Conservation (phyloP, 805 yeast species). For the Wickerhamiella dianesei region DNA sequence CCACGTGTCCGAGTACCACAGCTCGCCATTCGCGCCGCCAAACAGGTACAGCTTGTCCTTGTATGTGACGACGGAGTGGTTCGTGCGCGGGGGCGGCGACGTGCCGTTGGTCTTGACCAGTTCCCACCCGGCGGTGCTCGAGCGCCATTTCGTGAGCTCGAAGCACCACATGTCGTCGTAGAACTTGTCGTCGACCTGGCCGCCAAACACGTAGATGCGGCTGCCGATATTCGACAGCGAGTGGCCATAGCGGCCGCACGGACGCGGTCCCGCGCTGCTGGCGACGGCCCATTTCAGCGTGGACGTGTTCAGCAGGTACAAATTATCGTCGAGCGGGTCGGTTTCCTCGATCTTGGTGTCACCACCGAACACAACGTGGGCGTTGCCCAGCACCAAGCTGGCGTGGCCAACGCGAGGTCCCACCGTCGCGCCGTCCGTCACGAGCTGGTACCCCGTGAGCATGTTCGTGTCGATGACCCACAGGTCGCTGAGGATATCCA, state of each 20-base stretch:
- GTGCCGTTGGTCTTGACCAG: conserved; percentile 41
- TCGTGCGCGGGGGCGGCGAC: conserved; percentile 51
- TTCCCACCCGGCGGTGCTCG: conserved; percentile 77
- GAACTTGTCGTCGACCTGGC: conserved; percentile 72
- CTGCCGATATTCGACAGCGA: conserved; percentile 60
- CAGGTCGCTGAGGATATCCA: conserved; percentile 86
- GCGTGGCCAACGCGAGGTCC: conserved; percentile 97
- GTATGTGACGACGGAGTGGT: conserved; percentile 77
- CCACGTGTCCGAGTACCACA: conserved; percentile 65
- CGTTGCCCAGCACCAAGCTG: conserved; percentile 81
- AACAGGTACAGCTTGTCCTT: conserved; percentile 69
- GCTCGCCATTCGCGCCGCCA: conserved; percentile 79
- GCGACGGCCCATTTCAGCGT: conserved; percentile 72
- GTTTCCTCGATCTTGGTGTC: conserved; percentile 63
- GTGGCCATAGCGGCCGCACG: conserved; percentile 91
- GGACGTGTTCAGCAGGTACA: conserved; percentile 73
- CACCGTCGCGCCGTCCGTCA: conserved; percentile 52
- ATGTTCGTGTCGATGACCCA: conserved; percentile 64
- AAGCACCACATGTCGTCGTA: conserved; percentile 77
- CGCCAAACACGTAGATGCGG: conserved; percentile 76
- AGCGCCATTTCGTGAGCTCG: conserved; percentile 74
- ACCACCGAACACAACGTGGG: conserved; percentile 91
- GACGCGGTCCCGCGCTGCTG: conserved; percentile 58
- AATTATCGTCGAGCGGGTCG: conserved; percentile 74
- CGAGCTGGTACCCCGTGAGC: conserved; percentile 41